Base-by-base conservation (phyloP, 371 early-diverging fungal species). In the Nematocida sp. region DNA sequence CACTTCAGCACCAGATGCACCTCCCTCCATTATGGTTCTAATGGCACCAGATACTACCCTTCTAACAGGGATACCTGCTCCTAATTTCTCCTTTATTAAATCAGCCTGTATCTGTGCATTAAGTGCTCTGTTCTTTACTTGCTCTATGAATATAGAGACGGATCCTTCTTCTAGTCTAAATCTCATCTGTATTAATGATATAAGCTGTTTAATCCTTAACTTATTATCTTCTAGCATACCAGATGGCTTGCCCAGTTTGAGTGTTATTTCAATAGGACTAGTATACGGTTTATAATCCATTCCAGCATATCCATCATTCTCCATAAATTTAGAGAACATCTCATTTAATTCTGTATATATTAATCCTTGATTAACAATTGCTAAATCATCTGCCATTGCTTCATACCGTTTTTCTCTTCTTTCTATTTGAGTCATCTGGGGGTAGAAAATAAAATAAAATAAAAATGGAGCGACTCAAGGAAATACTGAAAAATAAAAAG, bases 1-100 rank as follows among this genome's bases (percentile, higher is more conserved):
- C 69, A 99, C 95, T 89, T 95, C 95, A 88, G 93, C 94, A 88
- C 99, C 99, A 92, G 96, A 96, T 89, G 96, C 99, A 85, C 97
- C 97, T 86, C 95, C 93, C 90, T 95, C 95, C 94, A 95, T 97
- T 84, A 94, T 93, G 91, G 93, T 94, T 85, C 97, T 94, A 86
- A 99, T 91, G 75, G 96, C 95, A 90, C 93, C 92, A 91, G 97
- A 94, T 89, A 94, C 93, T 69, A 96, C 97, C 85, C 96, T 89
- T 89, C 96, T 92, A 86, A 97, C 96, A 84, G 95, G 96, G 73
- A 96, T 90, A 89, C 94, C 94, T 87, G 91, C 91, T 75, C 95
- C 90, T 62, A 99, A 92, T 91, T 97, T 96, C 92, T 91, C 93
- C 89, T 92, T 92, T 89, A 99, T 92, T 84, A 93, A 92, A 89